These are phyloP conservation scores for Mentha longifolia DNA, from an alignment of 257 asterid species.

Conservation along the genomic window DNA sequence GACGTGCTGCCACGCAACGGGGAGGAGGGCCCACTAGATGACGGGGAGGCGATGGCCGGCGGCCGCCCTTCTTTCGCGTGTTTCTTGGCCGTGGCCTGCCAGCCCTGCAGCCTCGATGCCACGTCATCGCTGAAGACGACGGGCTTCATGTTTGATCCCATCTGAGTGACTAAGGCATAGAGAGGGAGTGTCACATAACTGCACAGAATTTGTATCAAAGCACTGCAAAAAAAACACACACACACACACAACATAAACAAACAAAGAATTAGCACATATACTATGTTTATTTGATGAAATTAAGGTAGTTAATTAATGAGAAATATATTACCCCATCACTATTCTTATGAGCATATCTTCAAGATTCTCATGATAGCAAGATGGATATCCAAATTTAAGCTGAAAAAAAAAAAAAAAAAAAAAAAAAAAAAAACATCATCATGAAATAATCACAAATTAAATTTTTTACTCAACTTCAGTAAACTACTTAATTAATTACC, in stretches of 20 bases:
- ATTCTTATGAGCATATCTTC: too few species aligned
- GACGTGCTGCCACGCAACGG: conserved; percentile 62
- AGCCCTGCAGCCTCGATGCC: conserved; percentile 61
- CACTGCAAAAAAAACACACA: conserved; percentile 41
- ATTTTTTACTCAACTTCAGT: not conserved
- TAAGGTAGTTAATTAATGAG: too few species aligned
- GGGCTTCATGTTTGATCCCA: conserved; percentile 86
- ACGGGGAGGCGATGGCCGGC: conserved; percentile 45
- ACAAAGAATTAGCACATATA: too few species aligned
- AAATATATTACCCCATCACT: too few species aligned
- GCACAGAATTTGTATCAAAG: conserved; percentile 68
- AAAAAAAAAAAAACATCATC: not conserved
- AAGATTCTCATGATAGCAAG: conserved; percentile 75
- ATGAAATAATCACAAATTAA: not conserved
- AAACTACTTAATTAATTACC: conserved; percentile 51
- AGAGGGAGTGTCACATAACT: conserved; percentile 90
- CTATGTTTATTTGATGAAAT: too few species aligned
- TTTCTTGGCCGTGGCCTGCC: conserved; percentile 80
- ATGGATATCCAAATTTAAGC: conserved; percentile 75
- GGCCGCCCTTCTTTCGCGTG: conserved; percentile 59
- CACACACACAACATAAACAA: too few species aligned
- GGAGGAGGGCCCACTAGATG: conserved; percentile 65
- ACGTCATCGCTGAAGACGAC: conserved; percentile 69
- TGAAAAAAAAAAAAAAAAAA: conserved; percentile 23
- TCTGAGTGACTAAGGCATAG: conserved; percentile 69